These are phyloP conservation scores for Leptographium radiaticola DNA, from an alignment of 2,329 filamentous ascomycete species.

Conservation along the genomic window DNA sequence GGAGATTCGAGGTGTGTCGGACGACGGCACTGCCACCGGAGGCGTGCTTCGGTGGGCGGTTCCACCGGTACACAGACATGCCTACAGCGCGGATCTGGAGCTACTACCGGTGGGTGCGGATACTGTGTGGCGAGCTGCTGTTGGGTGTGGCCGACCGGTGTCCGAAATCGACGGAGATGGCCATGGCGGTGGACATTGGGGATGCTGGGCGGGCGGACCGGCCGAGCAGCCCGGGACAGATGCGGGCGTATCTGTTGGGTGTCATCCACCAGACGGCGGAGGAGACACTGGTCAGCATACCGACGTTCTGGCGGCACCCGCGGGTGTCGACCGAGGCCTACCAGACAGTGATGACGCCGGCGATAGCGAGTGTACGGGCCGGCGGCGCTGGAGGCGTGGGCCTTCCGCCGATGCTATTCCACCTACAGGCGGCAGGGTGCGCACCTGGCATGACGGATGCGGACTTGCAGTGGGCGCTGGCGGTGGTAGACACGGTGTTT, in stretches of 20 bases:
- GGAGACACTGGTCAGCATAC: conserved; percentile 31
- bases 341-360: conserved; percentile 19
- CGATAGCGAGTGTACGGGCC: conserved; percentile 13
- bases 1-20: conserved; percentile 21
- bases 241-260: conserved; percentile 10
- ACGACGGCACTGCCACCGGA: conserved; percentile 21
- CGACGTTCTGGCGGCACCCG: conserved; percentile 40
- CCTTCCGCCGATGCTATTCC: conserved; percentile 33
- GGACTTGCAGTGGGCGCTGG: conserved; percentile 31
- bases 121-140: conserved; percentile 38
- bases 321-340: conserved; percentile 18
- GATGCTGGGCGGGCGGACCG: not conserved
- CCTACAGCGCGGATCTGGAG: conserved; percentile 44
- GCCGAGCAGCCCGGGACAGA: not conserved
- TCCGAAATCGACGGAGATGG: conserved; percentile 14
- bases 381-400: conserved; percentile 34
- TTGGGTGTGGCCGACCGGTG: conserved; percentile 24
- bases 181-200: not conserved
- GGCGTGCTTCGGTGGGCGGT: conserved; percentile 36
- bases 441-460: conserved; percentile 29
- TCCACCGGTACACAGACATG: conserved; percentile 41
- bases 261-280: conserved; percentile 26
- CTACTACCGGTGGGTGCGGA: conserved; percentile 45
- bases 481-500: conserved; percentile 34
- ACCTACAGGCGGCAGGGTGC: conserved; percentile 32